phyloP scores from a whole-genome alignment of 352 stramenopile genomes.

The Phytophthora sansomeana region DNA sequence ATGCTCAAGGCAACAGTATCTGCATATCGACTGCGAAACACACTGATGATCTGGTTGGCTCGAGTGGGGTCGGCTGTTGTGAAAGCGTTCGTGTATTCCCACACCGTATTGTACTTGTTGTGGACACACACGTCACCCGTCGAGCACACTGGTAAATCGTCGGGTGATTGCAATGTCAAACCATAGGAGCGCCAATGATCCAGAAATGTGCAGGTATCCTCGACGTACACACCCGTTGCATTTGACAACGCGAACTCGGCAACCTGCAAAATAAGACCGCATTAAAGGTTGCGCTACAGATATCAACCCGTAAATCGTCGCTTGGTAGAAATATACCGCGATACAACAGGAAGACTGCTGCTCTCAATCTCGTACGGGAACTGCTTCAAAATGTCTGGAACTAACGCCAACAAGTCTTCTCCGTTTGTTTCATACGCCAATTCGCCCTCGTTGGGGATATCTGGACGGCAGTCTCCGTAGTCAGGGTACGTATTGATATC shows the following conservation, averaged over 20 bases:
- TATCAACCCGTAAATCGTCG: conserved; percentile 20
- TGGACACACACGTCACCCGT: conserved; percentile 29
- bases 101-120: conserved; percentile 29
- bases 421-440: conserved; percentile 15
- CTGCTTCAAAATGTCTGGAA: conserved; percentile 25
- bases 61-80: conserved; percentile 2
- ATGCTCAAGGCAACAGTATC: conserved; percentile 30
- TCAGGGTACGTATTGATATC: conserved; percentile 36
- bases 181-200: conserved; percentile 32
- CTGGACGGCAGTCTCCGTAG: conserved; percentile 31
- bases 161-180: conserved; percentile 24
- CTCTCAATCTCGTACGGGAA: conserved; percentile 31
- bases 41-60: conserved; percentile 33
- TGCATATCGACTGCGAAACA: conserved; percentile 36
- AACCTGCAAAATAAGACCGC: conserved; percentile 29
- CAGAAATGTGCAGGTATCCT: conserved; percentile 26
- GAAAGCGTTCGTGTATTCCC: conserved; percentile 25
- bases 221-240: conserved; percentile 34
- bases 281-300: conserved; percentile 32
- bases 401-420: conserved; percentile 27
- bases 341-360: conserved; percentile 27
- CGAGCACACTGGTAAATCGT: conserved; percentile 33
- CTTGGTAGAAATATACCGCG: conserved; percentile 30
- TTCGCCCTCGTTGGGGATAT: conserved; percentile 33
- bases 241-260: conserved; percentile 33